These are phyloP conservation scores for Caulochytrium protostelioides DNA, from an alignment of 371 early-diverging fungal species.

Conservation along the genomic window DNA sequence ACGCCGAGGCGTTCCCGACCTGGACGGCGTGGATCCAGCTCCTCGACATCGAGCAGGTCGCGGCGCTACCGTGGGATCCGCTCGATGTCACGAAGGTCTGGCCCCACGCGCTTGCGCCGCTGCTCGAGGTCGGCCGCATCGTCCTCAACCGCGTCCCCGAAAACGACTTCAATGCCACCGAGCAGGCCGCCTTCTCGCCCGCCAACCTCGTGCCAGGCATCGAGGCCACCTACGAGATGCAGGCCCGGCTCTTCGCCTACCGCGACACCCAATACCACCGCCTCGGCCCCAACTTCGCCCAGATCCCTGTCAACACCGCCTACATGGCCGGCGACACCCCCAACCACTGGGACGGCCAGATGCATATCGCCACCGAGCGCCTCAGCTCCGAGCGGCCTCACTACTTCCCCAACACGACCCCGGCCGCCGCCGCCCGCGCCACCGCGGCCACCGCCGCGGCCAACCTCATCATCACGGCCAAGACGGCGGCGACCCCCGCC, in stretches of 20 bases:
- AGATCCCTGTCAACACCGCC: slow-evolving; percentile 49
- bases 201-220: slow-evolving; percentile 54
- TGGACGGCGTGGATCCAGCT: slow-evolving; percentile 53
- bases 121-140: slow-evolving; percentile 44
- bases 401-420: no score
- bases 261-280: slow-evolving; percentile 52
- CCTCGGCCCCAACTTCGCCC: slow-evolving; percentile 43
- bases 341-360: slow-evolving; percentile 45
- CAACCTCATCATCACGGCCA: no score
- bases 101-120: slow-evolving; percentile 36
- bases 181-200: slow-evolving; percentile 52
- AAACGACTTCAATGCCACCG: slow-evolving; percentile 56
- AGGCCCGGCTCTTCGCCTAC: slow-evolving; percentile 51
- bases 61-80: slow-evolving; percentile 44
- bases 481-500: no score
- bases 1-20: slow-evolving; percentile 42
- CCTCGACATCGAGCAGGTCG: slow-evolving; percentile 45
- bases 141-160: slow-evolving; percentile 46
- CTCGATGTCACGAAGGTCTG: slow-evolving; percentile 68
- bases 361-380: no score
- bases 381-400: no score
- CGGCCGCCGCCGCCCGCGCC: no score
- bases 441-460: no score
- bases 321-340: slow-evolving; percentile 22
- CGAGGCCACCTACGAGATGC: slow-evolving; percentile 39